Base-by-base conservation (phyloP, 768 basidiomycete species). In the Macrocybe gigantea region DNA sequence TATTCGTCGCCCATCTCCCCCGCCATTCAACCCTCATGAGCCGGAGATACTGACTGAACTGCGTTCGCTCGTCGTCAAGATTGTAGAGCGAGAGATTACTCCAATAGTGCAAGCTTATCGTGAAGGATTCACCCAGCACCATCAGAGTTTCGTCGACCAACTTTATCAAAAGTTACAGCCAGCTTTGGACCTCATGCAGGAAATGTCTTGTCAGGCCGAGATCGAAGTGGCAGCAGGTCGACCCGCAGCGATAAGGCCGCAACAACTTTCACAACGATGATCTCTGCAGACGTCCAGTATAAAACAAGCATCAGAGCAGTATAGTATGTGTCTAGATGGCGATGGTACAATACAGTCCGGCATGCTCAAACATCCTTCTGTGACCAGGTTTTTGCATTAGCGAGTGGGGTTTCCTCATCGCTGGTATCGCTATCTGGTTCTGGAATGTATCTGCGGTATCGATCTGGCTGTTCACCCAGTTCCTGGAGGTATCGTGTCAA, bases 381-480 rank as follows among this genome's bases (percentile, higher is more conserved):
- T 22, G 22, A 22, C 22, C 22, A 22, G 22, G 22, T 22, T 4
- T 22, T 22, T 22, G 22, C 35, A 13, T 41, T 44, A 22, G 48
- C 48, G 5, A 60, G 49, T 2, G 53, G 53, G 22, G 49, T 48
- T 43, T 70, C 71, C 2, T 74, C 71, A 4, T 72, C 73, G 40
- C 67, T 71, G 40, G 22, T 22, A 22, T 75, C 73, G 38, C 68
- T 71, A 32, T 64, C 60, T 0, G 75, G 72, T 49, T 82, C 73
- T 1, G 85, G 82, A 6, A 80, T 77, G 62, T 92, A 92, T 32
- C 76, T 70, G 46, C 78, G 68, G 57, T 92, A 92, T 55, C 80
- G 70, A 40, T 78, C 80, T 2, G 73, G 72, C 53, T 79, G 74
- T 53, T 75, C 74, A 7, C 77, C 77, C 33, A 80, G 61, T 37